phyloP scores from a whole-genome alignment of 306 rosid genomes.

The Styphnolobium japonicum region DNA sequence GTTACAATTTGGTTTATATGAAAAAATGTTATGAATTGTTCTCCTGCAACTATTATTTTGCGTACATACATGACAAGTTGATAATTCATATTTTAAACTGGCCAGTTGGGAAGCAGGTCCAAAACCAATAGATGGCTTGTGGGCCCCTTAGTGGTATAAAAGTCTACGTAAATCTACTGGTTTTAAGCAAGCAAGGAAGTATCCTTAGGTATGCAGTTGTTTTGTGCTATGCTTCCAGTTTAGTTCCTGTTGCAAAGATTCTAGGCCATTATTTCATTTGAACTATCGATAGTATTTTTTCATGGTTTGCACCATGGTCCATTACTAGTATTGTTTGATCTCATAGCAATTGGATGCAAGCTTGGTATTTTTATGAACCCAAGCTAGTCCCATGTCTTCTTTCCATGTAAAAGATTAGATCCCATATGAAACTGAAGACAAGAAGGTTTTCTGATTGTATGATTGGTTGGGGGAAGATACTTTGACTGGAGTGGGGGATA shows the following conservation, averaged over 20 bases:
- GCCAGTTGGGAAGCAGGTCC: constrained; percentile 87
- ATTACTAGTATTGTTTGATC: constrained; percentile 1
- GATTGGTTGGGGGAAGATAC: background rate
- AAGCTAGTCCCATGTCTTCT: background rate
- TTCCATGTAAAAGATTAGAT: background rate
- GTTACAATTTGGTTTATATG: background rate
- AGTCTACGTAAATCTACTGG: constrained; percentile 58
- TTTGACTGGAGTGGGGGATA: background rate
- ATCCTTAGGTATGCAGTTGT: constrained; percentile 57
- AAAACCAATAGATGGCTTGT: constrained; percentile 71
- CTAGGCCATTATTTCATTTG: background rate
- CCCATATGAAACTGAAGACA: background rate
- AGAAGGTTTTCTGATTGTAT: background rate
- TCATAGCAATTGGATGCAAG: background rate
- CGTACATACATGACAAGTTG: constrained; percentile 25
- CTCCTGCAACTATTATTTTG: constrained; percentile 8
- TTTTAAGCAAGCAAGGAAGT: constrained; percentile 45
- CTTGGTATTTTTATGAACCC: background rate
- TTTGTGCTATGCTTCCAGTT: background rate
- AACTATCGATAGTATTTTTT: background rate
- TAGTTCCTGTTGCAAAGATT: constrained; percentile 12
- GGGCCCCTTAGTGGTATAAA: constrained; percentile 92
- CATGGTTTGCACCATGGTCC: background rate
- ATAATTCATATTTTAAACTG: constrained; percentile 5
- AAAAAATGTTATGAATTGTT: background rate